Evolutionary conservation across 495 filamentous ascomycete genomes (phyloP).

Genomic region (Aspergillus bridgeri): DNA sequence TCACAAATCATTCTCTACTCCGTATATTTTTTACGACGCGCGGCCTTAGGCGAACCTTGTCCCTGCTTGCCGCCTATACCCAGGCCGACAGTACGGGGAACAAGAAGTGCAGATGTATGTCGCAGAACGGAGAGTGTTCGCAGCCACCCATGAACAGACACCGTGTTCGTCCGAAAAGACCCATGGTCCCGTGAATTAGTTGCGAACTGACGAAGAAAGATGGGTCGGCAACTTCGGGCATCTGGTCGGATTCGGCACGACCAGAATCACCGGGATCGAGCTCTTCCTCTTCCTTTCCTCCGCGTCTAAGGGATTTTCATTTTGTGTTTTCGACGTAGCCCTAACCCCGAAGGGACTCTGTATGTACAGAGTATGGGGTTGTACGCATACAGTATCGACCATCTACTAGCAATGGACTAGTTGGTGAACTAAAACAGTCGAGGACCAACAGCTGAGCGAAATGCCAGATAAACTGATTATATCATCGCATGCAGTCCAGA

Average conservation of each 20-base stretch:
- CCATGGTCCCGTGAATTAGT: too few species aligned
- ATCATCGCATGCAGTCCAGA: slow-evolving; percentile 1
- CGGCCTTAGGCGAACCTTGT: background rate
- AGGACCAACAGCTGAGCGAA: background rate
- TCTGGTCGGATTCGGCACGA: background rate
- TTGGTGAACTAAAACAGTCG: background rate
- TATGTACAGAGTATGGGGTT: background rate
- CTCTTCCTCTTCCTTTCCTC: background rate
- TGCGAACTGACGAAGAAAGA: background rate
- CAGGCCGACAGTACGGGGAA: background rate
- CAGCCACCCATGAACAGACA: background rate
- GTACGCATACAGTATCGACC: background rate
- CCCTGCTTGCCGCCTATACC: background rate
- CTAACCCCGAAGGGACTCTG: background rate
- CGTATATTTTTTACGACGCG: background rate
- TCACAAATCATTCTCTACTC: background rate
- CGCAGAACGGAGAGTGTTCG: background rate
- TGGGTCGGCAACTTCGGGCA: background rate
- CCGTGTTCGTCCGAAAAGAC: background rate
- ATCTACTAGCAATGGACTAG: background rate
- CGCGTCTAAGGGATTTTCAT: background rate
- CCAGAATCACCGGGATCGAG: background rate
- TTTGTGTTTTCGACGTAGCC: background rate
- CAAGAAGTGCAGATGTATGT: too few species aligned
- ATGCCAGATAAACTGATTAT: background rate